A percentile compares a stretch with the other conserved stretches of the same genome.
Evolutionary conservation across 768 basidiomycete genomes (phyloP).

Genomic region (Mycena crocata): DNA sequence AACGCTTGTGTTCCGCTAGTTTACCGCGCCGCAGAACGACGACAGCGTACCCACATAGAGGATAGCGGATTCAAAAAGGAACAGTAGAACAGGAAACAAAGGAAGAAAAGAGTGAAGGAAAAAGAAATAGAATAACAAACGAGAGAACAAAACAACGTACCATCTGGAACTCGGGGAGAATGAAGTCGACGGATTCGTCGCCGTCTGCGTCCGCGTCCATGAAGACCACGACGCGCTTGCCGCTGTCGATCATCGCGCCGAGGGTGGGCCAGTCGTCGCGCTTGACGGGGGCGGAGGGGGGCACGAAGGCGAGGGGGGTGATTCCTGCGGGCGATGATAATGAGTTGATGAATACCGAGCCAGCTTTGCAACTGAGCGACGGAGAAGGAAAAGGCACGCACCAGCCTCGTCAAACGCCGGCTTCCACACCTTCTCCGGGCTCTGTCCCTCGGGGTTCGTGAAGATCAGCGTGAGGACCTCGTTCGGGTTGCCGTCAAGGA

Average conservation of each 20-base stretch:
- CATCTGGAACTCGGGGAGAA: slow-evolving; percentile 56
- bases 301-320: slow-evolving; percentile 60
- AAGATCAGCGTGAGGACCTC: slow-evolving; percentile 75
- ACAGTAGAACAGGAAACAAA: too few relatives aligned
- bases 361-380: neutral
- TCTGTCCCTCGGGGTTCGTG: slow-evolving; percentile 70
- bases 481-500: slow-evolving; percentile 70
- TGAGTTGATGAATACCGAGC: neutral
- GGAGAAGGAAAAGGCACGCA: slow-evolving; percentile 28
- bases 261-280: slow-evolving; percentile 60
- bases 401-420: slow-evolving; percentile 65
- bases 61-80: too few relatives aligned
- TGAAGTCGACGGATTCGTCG: slow-evolving; percentile 44
- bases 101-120: too few relatives aligned
- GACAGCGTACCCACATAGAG: too few relatives aligned
- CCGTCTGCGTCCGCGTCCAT: slow-evolving; percentile 53
- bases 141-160: slow-evolving; percentile 23
- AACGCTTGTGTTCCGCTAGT: too few relatives aligned
- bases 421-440: slow-evolving; percentile 61
- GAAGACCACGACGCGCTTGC: slow-evolving; percentile 61
- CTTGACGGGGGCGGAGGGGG: slow-evolving; percentile 51
- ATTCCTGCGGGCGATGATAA: slow-evolving; percentile 47
- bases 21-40: too few relatives aligned
- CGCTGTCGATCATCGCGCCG: slow-evolving; percentile 57
- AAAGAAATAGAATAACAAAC: neutral